These are phyloP conservation scores for Peribolospora kevripleyi DNA, from an alignment of 768 basidiomycete genomes.

Conservation along the genomic window DNA sequence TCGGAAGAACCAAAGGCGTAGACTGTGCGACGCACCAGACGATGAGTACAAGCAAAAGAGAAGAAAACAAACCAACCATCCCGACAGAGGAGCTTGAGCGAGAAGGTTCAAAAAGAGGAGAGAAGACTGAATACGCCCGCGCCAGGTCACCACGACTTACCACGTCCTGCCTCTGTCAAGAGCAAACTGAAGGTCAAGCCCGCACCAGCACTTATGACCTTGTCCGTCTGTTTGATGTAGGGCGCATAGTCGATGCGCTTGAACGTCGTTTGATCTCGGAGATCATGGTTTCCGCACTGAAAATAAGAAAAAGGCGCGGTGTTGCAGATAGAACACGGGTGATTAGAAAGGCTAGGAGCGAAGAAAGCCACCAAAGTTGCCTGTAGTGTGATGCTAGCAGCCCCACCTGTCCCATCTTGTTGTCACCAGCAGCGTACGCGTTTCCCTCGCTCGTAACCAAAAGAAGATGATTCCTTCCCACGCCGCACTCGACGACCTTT, in stretches of 20 bases:
- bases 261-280: slow-evolving; percentile 39
- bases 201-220: slow-evolving; percentile 46
- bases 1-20: slow-evolving; percentile 79
- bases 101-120: background rate
- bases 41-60: background rate
- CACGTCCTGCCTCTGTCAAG: slow-evolving; percentile 57
- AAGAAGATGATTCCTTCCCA: slow-evolving; percentile 57
- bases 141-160: slow-evolving; percentile 18
- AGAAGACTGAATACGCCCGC: background rate
- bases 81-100: background rate
- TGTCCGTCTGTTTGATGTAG: slow-evolving; percentile 26
- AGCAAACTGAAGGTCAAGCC: slow-evolving; percentile 67
- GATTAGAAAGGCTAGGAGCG: background rate
- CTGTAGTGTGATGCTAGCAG: too few relatives aligned
- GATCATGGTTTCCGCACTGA: slow-evolving; percentile 47
- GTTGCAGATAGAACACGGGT: background rate
- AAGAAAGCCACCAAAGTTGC: background rate
- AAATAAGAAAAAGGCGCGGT: background rate
- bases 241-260: slow-evolving; percentile 36
- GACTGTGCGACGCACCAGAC: slow-evolving; percentile 25
- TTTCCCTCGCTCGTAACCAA: slow-evolving; percentile 57
- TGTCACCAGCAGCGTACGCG: slow-evolving; percentile 64
- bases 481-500: slow-evolving; percentile 56
- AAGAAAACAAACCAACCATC: background rate
- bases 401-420: slow-evolving; percentile 54